Conservation (phyloP, 2,329 filamentous ascomycete species). For the Diaporthe batatas region DNA sequence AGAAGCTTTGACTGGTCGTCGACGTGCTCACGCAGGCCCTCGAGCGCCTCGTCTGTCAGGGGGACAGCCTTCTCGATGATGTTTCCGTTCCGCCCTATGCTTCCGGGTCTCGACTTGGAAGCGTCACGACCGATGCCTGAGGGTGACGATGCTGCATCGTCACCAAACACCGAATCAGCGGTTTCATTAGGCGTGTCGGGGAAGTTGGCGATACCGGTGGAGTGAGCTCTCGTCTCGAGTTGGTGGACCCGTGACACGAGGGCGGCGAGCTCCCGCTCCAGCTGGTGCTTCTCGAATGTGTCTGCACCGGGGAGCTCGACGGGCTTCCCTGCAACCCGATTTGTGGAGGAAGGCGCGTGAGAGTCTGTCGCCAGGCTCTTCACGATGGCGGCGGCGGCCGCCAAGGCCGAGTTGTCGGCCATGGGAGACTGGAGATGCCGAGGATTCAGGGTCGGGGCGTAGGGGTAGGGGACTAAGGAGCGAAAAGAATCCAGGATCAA, state of each 20-base stretch:
- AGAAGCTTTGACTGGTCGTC: conserved; percentile 95
- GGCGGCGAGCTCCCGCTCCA: conserved; percentile 87
- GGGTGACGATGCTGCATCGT: conserved; percentile 63
- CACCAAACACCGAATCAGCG: conserved; percentile 73
- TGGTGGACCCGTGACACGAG: conserved; percentile 83
- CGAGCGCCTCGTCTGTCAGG: conserved; percentile 85
- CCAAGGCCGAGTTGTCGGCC: conserved; percentile 69
- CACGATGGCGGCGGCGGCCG: conserved; percentile 66
- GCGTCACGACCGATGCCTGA: conserved; percentile 57
- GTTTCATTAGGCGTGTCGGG: conserved; percentile 88
- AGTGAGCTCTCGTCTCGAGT: conserved; percentile 82
- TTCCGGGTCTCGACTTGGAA: conserved; percentile 45
- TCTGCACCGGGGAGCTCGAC: conserved; percentile 83
- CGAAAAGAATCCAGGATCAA: conserved; percentile 31
- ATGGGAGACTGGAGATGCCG: conserved; percentile 49
- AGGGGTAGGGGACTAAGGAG: conserved; percentile 29
- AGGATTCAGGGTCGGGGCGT: conserved; percentile 34
- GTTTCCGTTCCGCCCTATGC: conserved; percentile 48
- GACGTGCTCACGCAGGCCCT: conserved; percentile 88
- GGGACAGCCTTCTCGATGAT: conserved; percentile 59
- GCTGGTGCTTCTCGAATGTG: conserved; percentile 78
- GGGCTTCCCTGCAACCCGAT: conserved; percentile 57
- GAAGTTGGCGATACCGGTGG: conserved; percentile 66
- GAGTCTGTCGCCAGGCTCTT: conserved; percentile 63
- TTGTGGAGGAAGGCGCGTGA: conserved; percentile 54